phyloP scores from a whole-genome alignment of 345 rosid genomes.

The Excoecaria agallocha region DNA sequence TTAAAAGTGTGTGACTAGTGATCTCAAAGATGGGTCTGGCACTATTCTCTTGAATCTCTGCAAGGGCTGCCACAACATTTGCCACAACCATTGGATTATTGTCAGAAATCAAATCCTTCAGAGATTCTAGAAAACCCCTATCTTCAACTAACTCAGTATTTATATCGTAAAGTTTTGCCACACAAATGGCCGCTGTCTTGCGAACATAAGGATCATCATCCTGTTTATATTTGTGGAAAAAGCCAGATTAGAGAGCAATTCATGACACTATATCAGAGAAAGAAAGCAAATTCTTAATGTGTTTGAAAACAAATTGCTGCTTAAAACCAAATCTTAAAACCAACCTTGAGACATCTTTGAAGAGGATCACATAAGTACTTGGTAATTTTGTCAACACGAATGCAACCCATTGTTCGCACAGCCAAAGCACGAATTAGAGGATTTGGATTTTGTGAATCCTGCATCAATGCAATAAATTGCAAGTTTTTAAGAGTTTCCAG shows the following conservation, averaged over 20 bases:
- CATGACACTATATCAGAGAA: background rate
- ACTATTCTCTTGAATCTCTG: too few species aligned
- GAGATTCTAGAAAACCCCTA: too few species aligned
- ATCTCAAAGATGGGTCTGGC: too few species aligned
- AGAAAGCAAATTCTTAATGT: background rate
- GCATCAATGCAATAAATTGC: conserved; percentile 32
- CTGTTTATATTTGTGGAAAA: conserved; percentile 38
- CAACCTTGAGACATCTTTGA: conserved; percentile 98
- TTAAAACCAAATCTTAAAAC: conserved; percentile 8
- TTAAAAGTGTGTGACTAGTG: too few species aligned
- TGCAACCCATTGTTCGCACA: conserved; percentile 99
- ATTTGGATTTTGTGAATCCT: conserved; percentile 99
- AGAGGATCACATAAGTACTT: conserved; percentile 99
- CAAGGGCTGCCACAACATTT: too few species aligned
- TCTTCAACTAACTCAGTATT: too few species aligned
- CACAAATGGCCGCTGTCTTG: too few species aligned
- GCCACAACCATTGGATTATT: too few species aligned
- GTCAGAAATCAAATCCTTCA: too few species aligned
- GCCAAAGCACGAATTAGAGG: conserved; percentile 98
- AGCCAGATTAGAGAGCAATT: conserved; percentile 9
- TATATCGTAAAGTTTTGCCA: too few species aligned
- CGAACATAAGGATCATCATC: too few species aligned
- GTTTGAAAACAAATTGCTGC: background rate
- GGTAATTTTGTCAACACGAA: conserved; percentile 98
- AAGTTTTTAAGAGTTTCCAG: conserved; percentile 11